These are phyloP conservation scores for Cerioporus squamosus DNA, from an alignment of 1,284 basidiomycete genomes.

Conservation along the genomic window DNA sequence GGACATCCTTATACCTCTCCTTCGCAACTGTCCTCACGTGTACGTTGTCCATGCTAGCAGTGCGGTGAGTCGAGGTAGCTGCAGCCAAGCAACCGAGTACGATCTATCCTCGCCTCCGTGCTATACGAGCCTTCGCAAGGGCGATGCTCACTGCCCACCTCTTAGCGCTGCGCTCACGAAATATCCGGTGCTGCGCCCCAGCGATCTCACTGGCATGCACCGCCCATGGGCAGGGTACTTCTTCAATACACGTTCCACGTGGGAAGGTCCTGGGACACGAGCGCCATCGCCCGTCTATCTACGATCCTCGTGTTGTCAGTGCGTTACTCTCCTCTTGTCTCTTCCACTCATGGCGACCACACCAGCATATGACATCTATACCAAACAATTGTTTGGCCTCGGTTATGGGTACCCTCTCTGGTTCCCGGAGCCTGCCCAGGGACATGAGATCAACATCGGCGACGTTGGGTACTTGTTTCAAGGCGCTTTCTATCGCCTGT, in stretches of 20 bases:
- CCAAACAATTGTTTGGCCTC: slow-evolving; percentile 19
- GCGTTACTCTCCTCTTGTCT: background rate
- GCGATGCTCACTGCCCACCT: no score
- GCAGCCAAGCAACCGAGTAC: no score
- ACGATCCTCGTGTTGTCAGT: background rate
- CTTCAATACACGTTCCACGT: background rate
- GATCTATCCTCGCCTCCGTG: no score
- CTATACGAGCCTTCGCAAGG: no score
- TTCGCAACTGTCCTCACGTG: no score
- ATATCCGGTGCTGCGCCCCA: no score
- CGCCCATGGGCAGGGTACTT: background rate
- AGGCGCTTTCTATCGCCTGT: slow-evolving; percentile 35
- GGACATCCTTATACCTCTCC: no score
- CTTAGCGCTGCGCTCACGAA: no score
- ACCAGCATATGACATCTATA: slow-evolving; percentile 17
- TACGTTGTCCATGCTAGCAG: no score
- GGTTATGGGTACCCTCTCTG: slow-evolving; percentile 28
- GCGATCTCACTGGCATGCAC: background rate
- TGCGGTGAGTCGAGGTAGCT: no score
- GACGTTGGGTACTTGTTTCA: slow-evolving; percentile 34
- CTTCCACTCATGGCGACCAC: background rate
- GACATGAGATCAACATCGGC: slow-evolving; percentile 28
- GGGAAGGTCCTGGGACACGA: background rate
- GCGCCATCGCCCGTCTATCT: slow-evolving; percentile 1
- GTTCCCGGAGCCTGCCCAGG: slow-evolving; percentile 21